Evolutionary conservation across 1,284 basidiomycete species (phyloP).

Genomic region (Irpex sp.): DNA sequence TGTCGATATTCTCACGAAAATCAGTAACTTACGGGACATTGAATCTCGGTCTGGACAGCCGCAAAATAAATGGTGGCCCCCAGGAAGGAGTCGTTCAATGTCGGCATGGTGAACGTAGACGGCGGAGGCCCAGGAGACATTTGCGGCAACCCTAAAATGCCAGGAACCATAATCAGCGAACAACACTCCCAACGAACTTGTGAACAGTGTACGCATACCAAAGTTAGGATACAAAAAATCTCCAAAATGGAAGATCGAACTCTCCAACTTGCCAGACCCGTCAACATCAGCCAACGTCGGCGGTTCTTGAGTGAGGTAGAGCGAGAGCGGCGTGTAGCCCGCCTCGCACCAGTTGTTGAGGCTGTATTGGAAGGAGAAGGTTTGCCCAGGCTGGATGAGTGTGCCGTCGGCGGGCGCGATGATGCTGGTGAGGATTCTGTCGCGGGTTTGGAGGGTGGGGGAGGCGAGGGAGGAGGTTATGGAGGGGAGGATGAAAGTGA

Average conservation of each 20-base stretch:
- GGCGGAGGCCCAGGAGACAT: slow-evolving; percentile 4
- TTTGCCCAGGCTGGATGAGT: background rate
- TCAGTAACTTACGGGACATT: slow-evolving; percentile 4
- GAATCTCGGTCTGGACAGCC: background rate
- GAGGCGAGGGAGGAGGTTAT: background rate
- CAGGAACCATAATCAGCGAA: no score
- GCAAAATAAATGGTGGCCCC: background rate
- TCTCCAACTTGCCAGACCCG: background rate
- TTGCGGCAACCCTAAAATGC: background rate
- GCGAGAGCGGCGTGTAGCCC: slow-evolving; percentile 4
- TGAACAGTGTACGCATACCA: background rate
- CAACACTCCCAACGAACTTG: no score
- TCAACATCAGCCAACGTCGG: slow-evolving; percentile 1
- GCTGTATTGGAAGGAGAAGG: slow-evolving; percentile 2
- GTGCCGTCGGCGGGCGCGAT: slow-evolving; percentile 1
- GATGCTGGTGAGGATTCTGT: background rate
- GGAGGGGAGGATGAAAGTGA: background rate
- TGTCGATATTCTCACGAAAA: background rate
- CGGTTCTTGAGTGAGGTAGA: background rate
- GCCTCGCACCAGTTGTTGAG: slow-evolving; percentile 5
- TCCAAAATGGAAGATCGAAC: slow-evolving; percentile 3
- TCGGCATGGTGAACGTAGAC: slow-evolving; percentile 1
- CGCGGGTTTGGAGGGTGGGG: background rate
- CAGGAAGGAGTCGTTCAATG: background rate
- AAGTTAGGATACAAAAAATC: slow-evolving; percentile 6